phyloP scores from a whole-genome alignment of 106 monocot genomes.

The Acorus calamus region DNA sequence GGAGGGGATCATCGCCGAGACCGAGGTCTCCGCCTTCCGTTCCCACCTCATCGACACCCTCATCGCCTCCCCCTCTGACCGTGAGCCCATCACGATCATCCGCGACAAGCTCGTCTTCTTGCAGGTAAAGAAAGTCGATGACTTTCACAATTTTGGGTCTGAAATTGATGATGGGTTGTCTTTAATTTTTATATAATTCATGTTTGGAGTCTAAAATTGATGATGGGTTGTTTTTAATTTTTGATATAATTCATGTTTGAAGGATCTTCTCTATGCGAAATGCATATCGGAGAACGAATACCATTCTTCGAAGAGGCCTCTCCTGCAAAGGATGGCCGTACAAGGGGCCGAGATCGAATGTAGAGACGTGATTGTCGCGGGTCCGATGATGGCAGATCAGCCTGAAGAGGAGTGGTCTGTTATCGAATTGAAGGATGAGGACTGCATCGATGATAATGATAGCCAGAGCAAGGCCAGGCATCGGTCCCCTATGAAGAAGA shows the following conservation, averaged over 20 bases:
- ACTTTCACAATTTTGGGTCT: too few species aligned
- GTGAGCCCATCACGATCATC: conserved; percentile 35
- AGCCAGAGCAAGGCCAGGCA: conserved; percentile 26
- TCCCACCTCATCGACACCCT: conserved; percentile 68
- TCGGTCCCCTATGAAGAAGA: conserved; percentile 18
- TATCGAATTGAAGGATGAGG: conserved; percentile 57
- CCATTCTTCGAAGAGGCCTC: conserved; percentile 70
- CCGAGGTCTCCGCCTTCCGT: conserved; percentile 59
- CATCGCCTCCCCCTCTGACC: conserved; percentile 39
- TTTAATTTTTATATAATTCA: too few species aligned
- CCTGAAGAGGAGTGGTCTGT: conserved; percentile 60
- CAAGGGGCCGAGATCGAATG: conserved; percentile 46
- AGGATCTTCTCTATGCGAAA: conserved; percentile 78
- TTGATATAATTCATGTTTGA: not conserved
- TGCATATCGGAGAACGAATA: conserved; percentile 76
- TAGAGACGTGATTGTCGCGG: conserved; percentile 33
- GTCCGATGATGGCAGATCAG: not conserved
- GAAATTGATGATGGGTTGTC: too few species aligned
- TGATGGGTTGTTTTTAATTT: not conserved
- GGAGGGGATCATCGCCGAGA: conserved; percentile 62
- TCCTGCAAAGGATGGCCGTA: conserved; percentile 63
- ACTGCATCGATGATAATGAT: not conserved
- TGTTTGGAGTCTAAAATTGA: too few species aligned
- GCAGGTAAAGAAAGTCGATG: conserved; percentile 29
- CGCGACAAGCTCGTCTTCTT: conserved; percentile 90